These are phyloP conservation scores for Furcasterigmium sp. DNA, from an alignment of 2,329 filamentous ascomycete genomes.

Conservation along the genomic window DNA sequence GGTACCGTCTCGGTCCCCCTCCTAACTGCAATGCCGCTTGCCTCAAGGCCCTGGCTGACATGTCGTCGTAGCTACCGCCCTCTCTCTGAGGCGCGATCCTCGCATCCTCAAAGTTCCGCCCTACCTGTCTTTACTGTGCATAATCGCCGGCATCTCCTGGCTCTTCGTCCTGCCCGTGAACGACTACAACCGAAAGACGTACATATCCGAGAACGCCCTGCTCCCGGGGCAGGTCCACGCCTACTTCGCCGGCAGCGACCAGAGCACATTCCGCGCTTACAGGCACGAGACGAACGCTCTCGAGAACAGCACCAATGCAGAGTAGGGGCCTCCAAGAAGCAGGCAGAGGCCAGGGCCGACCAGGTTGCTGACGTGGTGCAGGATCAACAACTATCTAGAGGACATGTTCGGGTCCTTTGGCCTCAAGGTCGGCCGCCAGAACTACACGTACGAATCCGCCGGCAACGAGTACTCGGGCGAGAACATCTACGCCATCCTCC, in stretches of 20 bases:
- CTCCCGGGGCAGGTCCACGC: conserved; percentile 95
- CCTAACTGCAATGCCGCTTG: neutral
- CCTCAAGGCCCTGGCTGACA: neutral
- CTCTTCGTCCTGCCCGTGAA: conserved; percentile 84
- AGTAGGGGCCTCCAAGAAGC: neutral
- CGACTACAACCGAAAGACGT: conserved; percentile 85
- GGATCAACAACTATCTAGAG: conserved; percentile 66
- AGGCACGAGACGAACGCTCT: conserved; percentile 72
- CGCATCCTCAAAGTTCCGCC: conserved; percentile 79
- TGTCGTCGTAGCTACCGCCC: conserved; percentile 44
- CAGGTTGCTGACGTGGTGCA: conserved; percentile 19
- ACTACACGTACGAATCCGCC: conserved; percentile 77
- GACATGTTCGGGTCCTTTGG: conserved; percentile 73
- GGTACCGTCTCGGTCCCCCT: conserved; percentile 30
- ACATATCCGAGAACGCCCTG: conserved; percentile 96
- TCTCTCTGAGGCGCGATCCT: conserved; percentile 73
- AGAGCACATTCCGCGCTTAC: conserved; percentile 89
- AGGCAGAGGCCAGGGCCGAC: neutral
- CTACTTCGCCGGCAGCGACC: conserved; percentile 94
- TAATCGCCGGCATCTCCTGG: conserved; percentile 83
- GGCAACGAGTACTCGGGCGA: conserved; percentile 71
- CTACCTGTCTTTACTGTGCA: conserved; percentile 79
- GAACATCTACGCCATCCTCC: conserved; percentile 90
- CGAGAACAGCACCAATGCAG: neutral
- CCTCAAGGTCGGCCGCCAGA: conserved; percentile 82